A percentile compares a stretch with the other conserved stretches of the same genome.
phyloP scores from a whole-genome alignment of 805 yeast species.

The Saccharomycopsis fermentans region DNA sequence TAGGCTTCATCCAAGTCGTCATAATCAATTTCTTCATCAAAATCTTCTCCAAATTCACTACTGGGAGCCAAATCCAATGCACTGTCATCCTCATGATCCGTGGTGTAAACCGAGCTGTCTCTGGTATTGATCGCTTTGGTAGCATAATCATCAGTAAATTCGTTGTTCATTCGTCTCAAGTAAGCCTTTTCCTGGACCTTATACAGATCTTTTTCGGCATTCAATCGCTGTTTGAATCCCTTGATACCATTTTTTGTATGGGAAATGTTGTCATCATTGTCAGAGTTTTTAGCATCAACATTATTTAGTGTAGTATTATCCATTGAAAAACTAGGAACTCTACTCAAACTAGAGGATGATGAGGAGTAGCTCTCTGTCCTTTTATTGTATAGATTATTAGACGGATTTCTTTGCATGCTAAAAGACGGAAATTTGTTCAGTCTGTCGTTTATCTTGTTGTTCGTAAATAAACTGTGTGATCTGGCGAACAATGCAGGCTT shows the following conservation, averaged over 20 bases:
- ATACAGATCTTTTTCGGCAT: constrained; percentile 19
- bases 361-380: neutral
- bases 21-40: constrained; percentile 19
- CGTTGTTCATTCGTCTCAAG: constrained; percentile 50
- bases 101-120: constrained; percentile 15
- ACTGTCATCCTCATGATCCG: constrained; percentile 1
- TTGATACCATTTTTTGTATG: neutral
- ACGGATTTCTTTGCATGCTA: neutral
- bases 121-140: constrained; percentile 48
- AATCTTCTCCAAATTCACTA: constrained; percentile 7
- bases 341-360: neutral
- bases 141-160: constrained; percentile 58
- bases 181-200: constrained; percentile 55
- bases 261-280: neutral
- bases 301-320: neutral
- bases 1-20: constrained; percentile 19
- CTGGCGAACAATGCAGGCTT: neutral
- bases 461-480: neutral
- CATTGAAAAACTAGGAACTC: neutral
- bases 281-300: neutral
- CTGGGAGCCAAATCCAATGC: neutral
- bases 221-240: constrained; percentile 2
- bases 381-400: neutral
- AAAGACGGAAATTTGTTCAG: neutral
- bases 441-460: neutral